Conservation (phyloP, 768 basidiomycete genomes). For the Hebeloma cylindrosporum region DNA sequence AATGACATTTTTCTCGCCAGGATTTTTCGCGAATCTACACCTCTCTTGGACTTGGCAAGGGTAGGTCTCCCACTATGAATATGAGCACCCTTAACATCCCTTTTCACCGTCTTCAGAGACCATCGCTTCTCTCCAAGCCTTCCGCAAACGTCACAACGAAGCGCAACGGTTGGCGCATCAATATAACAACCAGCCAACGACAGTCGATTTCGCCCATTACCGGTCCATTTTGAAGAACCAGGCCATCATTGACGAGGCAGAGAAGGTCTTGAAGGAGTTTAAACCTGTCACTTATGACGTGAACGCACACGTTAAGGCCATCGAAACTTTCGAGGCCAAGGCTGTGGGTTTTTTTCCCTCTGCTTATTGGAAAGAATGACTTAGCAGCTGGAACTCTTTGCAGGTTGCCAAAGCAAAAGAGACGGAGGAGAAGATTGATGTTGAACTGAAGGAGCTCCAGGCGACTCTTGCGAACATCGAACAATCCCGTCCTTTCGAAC, state of each 20-base stretch:
- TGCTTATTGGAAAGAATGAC: not conserved
- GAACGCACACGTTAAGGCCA: conserved; percentile 84
- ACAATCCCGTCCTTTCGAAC: conserved; percentile 95
- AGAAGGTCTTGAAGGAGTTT: conserved; percentile 85
- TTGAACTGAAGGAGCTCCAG: conserved; percentile 88
- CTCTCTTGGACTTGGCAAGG: conserved; percentile 83
- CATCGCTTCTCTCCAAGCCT: conserved; percentile 84
- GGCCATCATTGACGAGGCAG: conserved; percentile 87
- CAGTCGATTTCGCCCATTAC: conserved; percentile 91
- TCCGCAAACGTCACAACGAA: conserved; percentile 93
- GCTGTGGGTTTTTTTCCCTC: conserved; percentile 60
- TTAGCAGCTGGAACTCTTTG: conserved; percentile 1
- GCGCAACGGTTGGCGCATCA: conserved; percentile 73
- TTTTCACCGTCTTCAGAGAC: conserved; percentile 59
- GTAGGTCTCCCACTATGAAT: conserved; percentile 40
- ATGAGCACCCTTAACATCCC: not conserved
- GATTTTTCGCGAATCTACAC: conserved; percentile 84
- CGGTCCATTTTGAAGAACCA: conserved; percentile 91
- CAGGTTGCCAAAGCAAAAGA: conserved; percentile 88
- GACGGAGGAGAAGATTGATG: conserved; percentile 86
- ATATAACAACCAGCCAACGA: conserved; percentile 69
- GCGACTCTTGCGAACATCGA: conserved; percentile 95
- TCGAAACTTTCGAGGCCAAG: conserved; percentile 95
- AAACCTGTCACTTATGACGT: conserved; percentile 96
- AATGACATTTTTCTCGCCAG: conserved; percentile 38